Evolutionary conservation across 2,329 filamentous ascomycete genomes (phyloP), one percentile per base, ranked within the genome.

Genomic region (Ramularia endophylla): DNA sequence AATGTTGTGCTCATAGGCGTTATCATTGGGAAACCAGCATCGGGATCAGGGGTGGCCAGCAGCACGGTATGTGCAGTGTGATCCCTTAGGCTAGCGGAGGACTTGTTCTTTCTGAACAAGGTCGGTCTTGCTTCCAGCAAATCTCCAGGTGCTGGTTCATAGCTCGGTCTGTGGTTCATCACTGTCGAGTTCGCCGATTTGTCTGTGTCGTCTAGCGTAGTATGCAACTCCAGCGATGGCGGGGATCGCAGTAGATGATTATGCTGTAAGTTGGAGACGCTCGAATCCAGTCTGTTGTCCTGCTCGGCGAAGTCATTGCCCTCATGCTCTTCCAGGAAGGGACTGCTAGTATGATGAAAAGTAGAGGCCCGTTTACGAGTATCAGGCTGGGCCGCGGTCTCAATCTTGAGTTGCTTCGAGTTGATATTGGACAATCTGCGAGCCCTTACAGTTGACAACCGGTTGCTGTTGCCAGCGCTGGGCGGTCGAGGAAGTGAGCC

Each of bases 341-440:
- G 50, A 36, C 51, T 57, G 12, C 50, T 41, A 9, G 41, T 51
- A 22, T 54, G 53, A 46, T 61, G 54, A 41, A 59, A 56, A 3
- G 58, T 61, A 12, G 58, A 60, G 11, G 58, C 57, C 36, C 58
- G 51, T 36, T 56, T 56, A 15, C 56, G 50, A 11, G 28, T 36
- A 3, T 51, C 50, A 17, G 32, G 63, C 37, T 61, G 66, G 36
- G 65, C 51, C 8, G 64, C 67, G 8, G 88, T 95, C 63, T 95
- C 87, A 41, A 97, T 95, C 66, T 88, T 94, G 37, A 97, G 70
- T 56, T 89, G 85, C 60, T 85, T 89, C 11, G 77, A 69, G 54
- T 86, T 87, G 54, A 87, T 82, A 6, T 84, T 85, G 3, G 89
- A 95, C 22, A 94, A 68, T 47, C 89, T 78, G 46, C 89, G 77